Percentiles rank a stretch among this genome's conserved stretches.
These are phyloP conservation scores for Coprinellus micaceus DNA, from an alignment of 768 basidiomycete species.

Conservation along the genomic window DNA sequence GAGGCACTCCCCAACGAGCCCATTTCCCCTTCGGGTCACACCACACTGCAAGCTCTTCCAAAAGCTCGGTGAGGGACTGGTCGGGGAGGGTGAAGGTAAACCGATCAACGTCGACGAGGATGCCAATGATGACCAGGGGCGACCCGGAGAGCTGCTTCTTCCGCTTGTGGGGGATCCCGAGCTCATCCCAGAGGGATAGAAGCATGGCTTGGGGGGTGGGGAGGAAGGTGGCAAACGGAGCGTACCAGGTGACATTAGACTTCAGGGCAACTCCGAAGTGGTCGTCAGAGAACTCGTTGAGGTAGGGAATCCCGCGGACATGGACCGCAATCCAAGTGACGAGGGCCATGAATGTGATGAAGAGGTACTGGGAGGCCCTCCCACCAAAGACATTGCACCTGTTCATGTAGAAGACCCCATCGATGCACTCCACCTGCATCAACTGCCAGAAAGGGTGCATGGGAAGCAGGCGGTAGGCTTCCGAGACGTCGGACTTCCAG, in stretches of 20 bases:
- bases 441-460: constrained; percentile 40
- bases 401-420: constrained; percentile 21
- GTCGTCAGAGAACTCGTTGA: constrained; percentile 33
- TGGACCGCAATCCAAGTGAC: constrained; percentile 34
- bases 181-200: constrained; percentile 35
- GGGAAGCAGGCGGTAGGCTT: constrained; percentile 34
- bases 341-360: constrained; percentile 27
- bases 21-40: neutral
- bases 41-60: constrained; percentile 2
- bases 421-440: constrained; percentile 30
- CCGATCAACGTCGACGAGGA: constrained; percentile 28
- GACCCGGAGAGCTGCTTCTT: constrained; percentile 36
- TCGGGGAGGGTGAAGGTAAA: constrained; percentile 27
- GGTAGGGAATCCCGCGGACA: constrained; percentile 13
- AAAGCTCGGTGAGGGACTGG: neutral
- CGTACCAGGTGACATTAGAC: constrained; percentile 22
- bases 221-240: constrained; percentile 22
- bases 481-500: constrained; percentile 35
- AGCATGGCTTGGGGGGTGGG: constrained; percentile 31
- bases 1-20: constrained; percentile 17
- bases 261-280: constrained; percentile 18
- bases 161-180: constrained; percentile 37
- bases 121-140: constrained; percentile 34
- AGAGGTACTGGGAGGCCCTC: constrained; percentile 18
- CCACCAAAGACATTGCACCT: constrained; percentile 22